Percentiles rank a stretch among this genome's conserved stretches.
These are phyloP conservation scores for Taphrina betulina DNA, from an alignment of 1,139 yeast genomes.

Conservation along the genomic window DNA sequence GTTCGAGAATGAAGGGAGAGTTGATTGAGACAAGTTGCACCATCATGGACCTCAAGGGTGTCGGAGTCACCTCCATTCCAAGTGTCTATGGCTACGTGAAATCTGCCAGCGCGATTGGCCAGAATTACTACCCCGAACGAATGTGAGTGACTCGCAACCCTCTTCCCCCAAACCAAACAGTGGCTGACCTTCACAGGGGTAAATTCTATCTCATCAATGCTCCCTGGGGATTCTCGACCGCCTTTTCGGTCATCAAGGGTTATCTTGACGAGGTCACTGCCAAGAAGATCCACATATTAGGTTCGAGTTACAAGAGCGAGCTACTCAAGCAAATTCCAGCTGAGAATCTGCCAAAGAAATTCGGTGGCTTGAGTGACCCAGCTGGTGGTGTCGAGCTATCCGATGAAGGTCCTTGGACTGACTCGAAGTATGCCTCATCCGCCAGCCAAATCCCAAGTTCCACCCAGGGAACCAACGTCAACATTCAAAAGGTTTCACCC, in stretches of 20 bases:
- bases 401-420: constrained; percentile 98
- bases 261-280: constrained; percentile 98
- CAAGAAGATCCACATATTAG: constrained; percentile 84
- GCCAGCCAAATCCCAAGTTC: constrained; percentile 2
- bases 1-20: constrained; percentile 75
- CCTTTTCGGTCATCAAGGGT: constrained; percentile 84
- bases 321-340: constrained; percentile 88
- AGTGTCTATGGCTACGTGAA: constrained; percentile 84
- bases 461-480: background rate
- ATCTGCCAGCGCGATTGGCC: constrained; percentile 92
- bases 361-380: constrained; percentile 77
- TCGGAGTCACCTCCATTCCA: constrained; percentile 76
- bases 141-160: constrained; percentile 36
- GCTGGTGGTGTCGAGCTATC: constrained; percentile 79
- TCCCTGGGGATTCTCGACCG: constrained; percentile 95
- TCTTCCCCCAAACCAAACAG: too few species aligned
- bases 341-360: constrained; percentile 84
- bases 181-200: constrained; percentile 59
- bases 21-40: constrained; percentile 96
- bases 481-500: constrained; percentile 19
- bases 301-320: constrained; percentile 74
- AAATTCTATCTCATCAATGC: constrained; percentile 93
- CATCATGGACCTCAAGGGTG: constrained; percentile 90
- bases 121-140: constrained; percentile 98
- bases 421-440: constrained; percentile 52